Evolutionary conservation across 2,329 filamentous ascomycete genomes (phyloP).

Genomic region (Fusarium camptoceras): DNA sequence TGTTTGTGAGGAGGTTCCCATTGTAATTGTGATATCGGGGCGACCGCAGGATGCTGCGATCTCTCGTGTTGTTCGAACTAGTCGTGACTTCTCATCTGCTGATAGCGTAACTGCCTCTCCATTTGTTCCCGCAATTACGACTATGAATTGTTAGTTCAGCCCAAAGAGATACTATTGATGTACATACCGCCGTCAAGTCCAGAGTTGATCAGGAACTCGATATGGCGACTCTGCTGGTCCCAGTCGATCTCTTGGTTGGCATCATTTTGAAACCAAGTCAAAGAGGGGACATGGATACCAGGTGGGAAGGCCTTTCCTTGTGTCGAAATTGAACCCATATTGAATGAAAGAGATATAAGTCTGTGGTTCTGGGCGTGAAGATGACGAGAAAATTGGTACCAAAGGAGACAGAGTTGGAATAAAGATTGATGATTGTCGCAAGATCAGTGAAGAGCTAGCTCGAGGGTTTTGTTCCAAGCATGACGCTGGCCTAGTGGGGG

Average conservation of each 20-base stretch:
- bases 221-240: conserved; percentile 63
- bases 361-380: not conserved
- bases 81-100: conserved; percentile 69
- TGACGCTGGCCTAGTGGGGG: conserved; percentile 20
- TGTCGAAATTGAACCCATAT: conserved; percentile 47
- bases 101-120: conserved; percentile 79
- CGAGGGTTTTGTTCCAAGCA: conserved; percentile 19
- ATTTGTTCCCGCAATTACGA: conserved; percentile 79
- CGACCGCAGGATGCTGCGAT: conserved; percentile 68
- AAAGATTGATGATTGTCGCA: conserved; percentile 10
- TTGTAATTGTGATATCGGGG: conserved; percentile 70
- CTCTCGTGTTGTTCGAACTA: conserved; percentile 71
- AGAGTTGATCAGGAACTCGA: conserved; percentile 65
- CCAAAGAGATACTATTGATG: rapidly evolving
- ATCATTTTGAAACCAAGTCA: conserved; percentile 66
- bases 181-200: conserved; percentile 62
- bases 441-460: conserved; percentile 23
- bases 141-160: conserved; percentile 39
- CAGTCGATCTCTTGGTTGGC: conserved; percentile 66
- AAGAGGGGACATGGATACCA: conserved; percentile 67
- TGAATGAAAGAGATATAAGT: conserved; percentile 3
- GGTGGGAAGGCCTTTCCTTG: conserved; percentile 55
- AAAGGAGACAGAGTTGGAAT: conserved; percentile 2
- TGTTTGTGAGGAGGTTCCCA: conserved; percentile 74
- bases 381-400: not conserved